Conservation (phyloP, 768 basidiomycete genomes). For the Lactifluus piperatus region DNA sequence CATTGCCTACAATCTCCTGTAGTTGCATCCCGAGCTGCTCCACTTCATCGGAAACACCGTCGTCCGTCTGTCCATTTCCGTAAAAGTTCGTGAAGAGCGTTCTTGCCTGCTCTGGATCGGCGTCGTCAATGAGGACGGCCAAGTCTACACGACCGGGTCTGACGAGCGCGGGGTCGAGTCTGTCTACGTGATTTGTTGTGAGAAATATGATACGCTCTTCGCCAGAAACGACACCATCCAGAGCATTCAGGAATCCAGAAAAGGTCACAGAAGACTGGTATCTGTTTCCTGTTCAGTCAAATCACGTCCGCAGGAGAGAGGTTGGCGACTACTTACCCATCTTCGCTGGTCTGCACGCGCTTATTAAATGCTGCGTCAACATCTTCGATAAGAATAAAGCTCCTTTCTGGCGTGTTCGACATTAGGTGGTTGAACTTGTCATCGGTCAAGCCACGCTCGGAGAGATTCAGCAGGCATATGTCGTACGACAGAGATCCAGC, state of each 20-base stretch:
- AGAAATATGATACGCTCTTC: conserved; percentile 98
- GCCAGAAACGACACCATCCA: conserved; percentile 96
- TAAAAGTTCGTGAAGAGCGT: conserved; percentile 83
- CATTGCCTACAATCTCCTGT: conserved; percentile 42
- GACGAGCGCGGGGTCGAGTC: conserved; percentile 88
- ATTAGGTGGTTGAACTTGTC: conserved; percentile 93
- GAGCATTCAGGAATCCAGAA: conserved; percentile 92
- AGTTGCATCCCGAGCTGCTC: conserved; percentile 44
- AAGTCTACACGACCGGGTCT: conserved; percentile 94
- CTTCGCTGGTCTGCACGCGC: conserved; percentile 81
- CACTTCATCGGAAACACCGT: conserved; percentile 32
- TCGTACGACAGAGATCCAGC: conserved; percentile 91
- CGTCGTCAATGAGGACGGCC: conserved; percentile 75
- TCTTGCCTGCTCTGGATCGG: conserved; percentile 70
- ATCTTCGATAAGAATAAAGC: conserved; percentile 94
- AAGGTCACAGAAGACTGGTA: conserved; percentile 96
- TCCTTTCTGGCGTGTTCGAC: conserved; percentile 87
- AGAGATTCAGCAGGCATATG: conserved; percentile 91
- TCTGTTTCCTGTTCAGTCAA: conserved; percentile 33
- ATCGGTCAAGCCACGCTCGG: conserved; percentile 91
- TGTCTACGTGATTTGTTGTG: conserved; percentile 94
- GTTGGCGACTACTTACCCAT: conserved; percentile 56
- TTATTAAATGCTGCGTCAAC: conserved; percentile 96
- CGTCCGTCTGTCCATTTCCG: conserved; percentile 31
- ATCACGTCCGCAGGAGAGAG: neutral